These are phyloP conservation scores for Cryptosporidium bovis DNA, from an alignment of 169 alveolate genomes.

Conservation along the genomic window DNA sequence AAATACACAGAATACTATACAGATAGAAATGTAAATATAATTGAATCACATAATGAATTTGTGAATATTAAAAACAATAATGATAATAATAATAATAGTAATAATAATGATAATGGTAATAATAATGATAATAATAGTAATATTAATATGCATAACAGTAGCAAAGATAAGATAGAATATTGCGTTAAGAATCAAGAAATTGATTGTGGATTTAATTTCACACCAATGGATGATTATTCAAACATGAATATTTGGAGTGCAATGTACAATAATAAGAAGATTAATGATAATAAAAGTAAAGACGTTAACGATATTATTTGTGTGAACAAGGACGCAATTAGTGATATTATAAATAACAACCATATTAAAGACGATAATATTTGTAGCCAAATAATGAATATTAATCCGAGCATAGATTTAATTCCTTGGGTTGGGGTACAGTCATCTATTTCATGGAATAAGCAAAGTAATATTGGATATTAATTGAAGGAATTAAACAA, in stretches of 20 bases:
- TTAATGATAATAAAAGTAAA: neutral
- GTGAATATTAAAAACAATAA: slow-evolving; percentile 4
- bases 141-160: too few species aligned
- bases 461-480: slow-evolving; percentile 29
- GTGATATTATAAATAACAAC: neutral
- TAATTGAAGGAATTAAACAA: too few species aligned
- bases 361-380: slow-evolving; percentile 5
- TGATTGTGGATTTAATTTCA: slow-evolving; percentile 58
- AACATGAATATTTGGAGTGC: slow-evolving; percentile 53
- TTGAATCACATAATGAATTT: slow-evolving; percentile 21
- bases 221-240: slow-evolving; percentile 56
- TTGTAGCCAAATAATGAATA: slow-evolving; percentile 30
- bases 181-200: slow-evolving; percentile 59
- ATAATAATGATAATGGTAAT: too few species aligned
- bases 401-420: slow-evolving; percentile 35
- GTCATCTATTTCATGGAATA: slow-evolving; percentile 53
- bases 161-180: slow-evolving; percentile 35
- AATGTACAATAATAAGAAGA: slow-evolving; percentile 23
- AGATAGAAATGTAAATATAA: slow-evolving; percentile 4
- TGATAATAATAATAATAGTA: too few species aligned
- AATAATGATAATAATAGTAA: too few species aligned
- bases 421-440: slow-evolving; percentile 70
- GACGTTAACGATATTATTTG: neutral
- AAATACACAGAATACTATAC: slow-evolving; percentile 15
- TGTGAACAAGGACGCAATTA: too few species aligned